Base-by-base conservation (phyloP, 2,329 filamentous ascomycete genomes). In the Tetracladium maxilliforme region DNA sequence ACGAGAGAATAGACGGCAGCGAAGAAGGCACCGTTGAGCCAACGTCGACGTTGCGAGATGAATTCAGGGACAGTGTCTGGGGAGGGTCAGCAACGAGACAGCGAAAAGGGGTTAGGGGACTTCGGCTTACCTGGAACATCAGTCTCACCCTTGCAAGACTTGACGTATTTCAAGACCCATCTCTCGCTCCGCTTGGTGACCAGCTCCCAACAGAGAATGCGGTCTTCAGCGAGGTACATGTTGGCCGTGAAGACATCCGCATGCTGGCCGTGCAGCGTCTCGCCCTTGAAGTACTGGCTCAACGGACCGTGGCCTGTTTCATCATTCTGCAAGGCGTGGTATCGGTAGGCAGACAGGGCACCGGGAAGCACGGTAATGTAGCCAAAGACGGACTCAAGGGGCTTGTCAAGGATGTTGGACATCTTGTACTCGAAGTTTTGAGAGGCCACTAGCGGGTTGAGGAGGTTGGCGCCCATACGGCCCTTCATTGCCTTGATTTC, bases 371-470 rank as follows among this genome's bases (percentile, higher is more conserved):
- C 90, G 6, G 87, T 95, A 39, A 98, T 98, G 47, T 95, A 98
- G 3, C 90, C 90, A 48, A 98, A 98, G 1, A 93, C 87, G 1
- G 83, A 93, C 49, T 98, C 90, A 3, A 98, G 60, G 1, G 90
- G 90, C 51, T 98, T 98, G 48, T 98, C 90, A 14, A 98, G 63
- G 41, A 98, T 98, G 42, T 98, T 98, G 20, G 84, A 93, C 83
- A 98, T 94, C 53, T 98, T 98, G 61, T 98, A 98, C 58, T 98
- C 90, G 38, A 98, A 98, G 48, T 98, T 98, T 43, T 98, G 90
- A 22, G 84, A 92, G 0, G 90, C 90, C 10, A 98, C 87, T 6
- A 98, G 62, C 0, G 90, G 90, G 42, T 98, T 98, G 22, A 98
- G 58, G 10, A 98, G 63, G 33, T 87, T 83, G 5, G 72, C 58